Percentiles rank a stretch among this genome's conserved stretches.
These are phyloP conservation scores for Kandelia obovata DNA, from an alignment of 345 rosid genomes.

Conservation along the genomic window DNA sequence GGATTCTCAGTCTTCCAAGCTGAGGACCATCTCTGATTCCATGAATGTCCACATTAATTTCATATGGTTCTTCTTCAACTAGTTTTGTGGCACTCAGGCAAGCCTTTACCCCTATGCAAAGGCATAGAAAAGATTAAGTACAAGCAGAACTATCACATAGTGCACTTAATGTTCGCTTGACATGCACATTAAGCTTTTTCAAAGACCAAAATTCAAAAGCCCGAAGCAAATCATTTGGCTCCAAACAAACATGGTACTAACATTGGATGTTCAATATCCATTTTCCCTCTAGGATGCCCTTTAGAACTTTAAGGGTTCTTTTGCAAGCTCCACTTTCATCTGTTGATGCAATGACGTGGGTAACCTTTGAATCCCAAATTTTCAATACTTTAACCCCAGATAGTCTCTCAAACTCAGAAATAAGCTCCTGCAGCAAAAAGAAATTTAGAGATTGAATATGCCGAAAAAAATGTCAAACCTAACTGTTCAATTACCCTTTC, in stretches of 20 bases:
- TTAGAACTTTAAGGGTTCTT: constrained; percentile 77
- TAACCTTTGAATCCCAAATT: constrained; percentile 64
- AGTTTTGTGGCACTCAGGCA: constrained; percentile 48
- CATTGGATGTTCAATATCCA: constrained; percentile 82
- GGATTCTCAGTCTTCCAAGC: constrained; percentile 66
- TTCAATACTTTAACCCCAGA: constrained; percentile 51
- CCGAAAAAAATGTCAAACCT: not conserved
- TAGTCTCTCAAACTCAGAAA: constrained; percentile 52
- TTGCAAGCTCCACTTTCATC: constrained; percentile 80
- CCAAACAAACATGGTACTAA: constrained; percentile 32
- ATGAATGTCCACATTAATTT: constrained; percentile 59
- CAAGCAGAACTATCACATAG: constrained; percentile 8
- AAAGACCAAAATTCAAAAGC: not conserved
- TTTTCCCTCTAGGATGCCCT: constrained; percentile 88
- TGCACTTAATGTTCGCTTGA: not conserved
- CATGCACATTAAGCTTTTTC: not conserved
- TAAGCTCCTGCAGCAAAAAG: constrained; percentile 51
- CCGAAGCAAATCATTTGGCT: not conserved
- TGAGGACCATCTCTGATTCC: constrained; percentile 72
- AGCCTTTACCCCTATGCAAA: constrained; percentile 64
- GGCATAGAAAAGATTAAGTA: not conserved
- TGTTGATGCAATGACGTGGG: constrained; percentile 78
- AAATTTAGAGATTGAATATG: not conserved
- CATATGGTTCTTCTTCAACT: constrained; percentile 67
- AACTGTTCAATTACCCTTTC: constrained; percentile 51